Base-by-base conservation (phyloP, 2,329 filamentous ascomycete species). In the Curvularia sp. region DNA sequence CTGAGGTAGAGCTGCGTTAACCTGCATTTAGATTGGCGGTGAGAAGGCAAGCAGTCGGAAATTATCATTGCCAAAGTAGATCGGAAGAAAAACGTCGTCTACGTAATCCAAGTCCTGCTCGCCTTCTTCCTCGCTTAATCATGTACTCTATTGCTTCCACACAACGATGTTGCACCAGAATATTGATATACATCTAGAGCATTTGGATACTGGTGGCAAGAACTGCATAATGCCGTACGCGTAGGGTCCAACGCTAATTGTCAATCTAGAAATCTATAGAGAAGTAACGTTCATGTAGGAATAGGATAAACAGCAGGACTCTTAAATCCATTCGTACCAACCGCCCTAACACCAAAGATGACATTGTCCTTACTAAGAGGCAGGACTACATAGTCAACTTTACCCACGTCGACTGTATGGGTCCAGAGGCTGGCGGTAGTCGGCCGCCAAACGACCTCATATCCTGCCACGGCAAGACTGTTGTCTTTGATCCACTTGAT, bases 361-460 rank as follows among this genome's bases (percentile, higher is more conserved):
- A 84, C 81, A 72, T 86, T 84, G 60, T 87, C 85, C 73, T 86
- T 86, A 54, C 80, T 83, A 61, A 86, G 67, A 1, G 78, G 69
- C 15, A 87, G 71, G 5, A 78, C 82, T 4, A 78, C 80, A 39
- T 69, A 76, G 0, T 76, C 75, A 3, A 80, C 80, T 23, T 80
- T 75, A 0, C 84, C 84, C 3, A 86, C 83, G 65, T 80, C 76
- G 1, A 83, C 57, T 23, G 77, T 72, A 56, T 81, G 77, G 41
- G 81, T 82, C 83, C 82, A 85, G 49, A 83, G 77, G 46, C 81
- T 79, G 34, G 81, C 79, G 13, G 78, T 79, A 5, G 81, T 84
- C 2, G 82, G 69, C 54, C 85, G 75, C 83, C 83, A 87, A 0
- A 87, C 81, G 1, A 87, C 70, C 74, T 87, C 84, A 66, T 87